phyloP scores from a whole-genome alignment of 176 grass and related monocot species.

The Cenchrus purpureus region DNA sequence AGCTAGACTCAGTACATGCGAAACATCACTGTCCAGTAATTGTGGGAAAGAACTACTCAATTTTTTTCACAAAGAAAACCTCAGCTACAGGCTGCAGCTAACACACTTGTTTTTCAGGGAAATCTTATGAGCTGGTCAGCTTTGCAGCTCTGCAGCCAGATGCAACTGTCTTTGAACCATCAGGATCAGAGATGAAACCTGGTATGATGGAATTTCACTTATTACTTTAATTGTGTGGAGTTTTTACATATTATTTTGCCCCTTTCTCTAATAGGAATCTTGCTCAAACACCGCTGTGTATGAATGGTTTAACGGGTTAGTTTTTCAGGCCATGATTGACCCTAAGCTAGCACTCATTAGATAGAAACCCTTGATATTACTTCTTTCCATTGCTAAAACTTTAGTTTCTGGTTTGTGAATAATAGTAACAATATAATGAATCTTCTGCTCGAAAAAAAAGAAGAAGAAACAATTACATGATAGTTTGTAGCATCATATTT shows the following conservation, averaged over 20 bases:
- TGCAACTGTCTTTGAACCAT: slow-evolving; percentile 67
- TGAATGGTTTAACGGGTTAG: not conserved
- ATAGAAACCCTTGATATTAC: not conserved
- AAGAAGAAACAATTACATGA: not conserved
- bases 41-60: not conserved
- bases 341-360: not conserved
- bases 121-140: slow-evolving; percentile 72
- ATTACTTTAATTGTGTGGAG: not conserved
- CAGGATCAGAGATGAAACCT: slow-evolving; percentile 59
- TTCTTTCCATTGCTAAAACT: not conserved
- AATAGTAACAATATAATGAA: too few relatives aligned
- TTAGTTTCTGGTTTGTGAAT: not conserved
- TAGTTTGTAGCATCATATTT: slow-evolving; percentile 8
- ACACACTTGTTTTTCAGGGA: slow-evolving; percentile 51
- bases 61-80: not conserved
- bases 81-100: not conserved
- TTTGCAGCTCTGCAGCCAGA: slow-evolving; percentile 67
- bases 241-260: not conserved
- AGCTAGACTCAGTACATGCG: not conserved
- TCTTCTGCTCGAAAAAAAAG: too few relatives aligned
- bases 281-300: not conserved
- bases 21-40: not conserved
- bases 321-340: slow-evolving; percentile 2
- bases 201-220: slow-evolving; percentile 45
- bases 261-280: not conserved